These are phyloP conservation scores for Ophiostoma perfectum DNA, from an alignment of 2,329 filamentous ascomycete species.

Conservation along the genomic window DNA sequence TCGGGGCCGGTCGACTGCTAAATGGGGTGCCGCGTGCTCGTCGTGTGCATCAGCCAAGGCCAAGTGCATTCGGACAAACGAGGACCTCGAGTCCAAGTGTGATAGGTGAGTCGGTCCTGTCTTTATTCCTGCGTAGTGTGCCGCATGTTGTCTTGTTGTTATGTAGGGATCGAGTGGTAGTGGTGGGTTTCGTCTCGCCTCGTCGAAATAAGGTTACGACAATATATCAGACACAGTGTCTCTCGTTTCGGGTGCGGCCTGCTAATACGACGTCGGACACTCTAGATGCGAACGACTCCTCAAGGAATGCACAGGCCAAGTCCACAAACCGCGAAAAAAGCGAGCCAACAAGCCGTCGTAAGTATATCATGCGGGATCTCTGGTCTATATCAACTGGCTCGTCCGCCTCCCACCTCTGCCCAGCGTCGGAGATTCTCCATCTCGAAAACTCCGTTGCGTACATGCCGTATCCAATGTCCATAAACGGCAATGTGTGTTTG, in stretches of 20 bases:
- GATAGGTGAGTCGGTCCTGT: slow-evolving; percentile 33
- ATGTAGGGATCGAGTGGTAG: neutral
- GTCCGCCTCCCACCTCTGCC: neutral
- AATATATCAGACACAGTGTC: neutral
- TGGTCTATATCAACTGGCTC: neutral
- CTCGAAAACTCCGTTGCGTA: slow-evolving; percentile 15
- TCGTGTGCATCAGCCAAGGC: slow-evolving; percentile 47
- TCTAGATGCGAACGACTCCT: slow-evolving; percentile 44
- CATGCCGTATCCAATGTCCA: neutral
- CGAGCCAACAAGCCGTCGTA: slow-evolving; percentile 47
- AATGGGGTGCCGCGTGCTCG: slow-evolving; percentile 48
- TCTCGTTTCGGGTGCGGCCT: neutral
- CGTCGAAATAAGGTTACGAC: slow-evolving; percentile 2
- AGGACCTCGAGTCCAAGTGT: slow-evolving; percentile 38
- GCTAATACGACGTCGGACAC: neutral
- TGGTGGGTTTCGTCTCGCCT: neutral
- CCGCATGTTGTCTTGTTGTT: neutral
- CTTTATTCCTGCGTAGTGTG: no score
- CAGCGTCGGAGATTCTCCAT: slow-evolving; percentile 12
- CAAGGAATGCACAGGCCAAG: slow-evolving; percentile 44
- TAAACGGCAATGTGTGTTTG: neutral
- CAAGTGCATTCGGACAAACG: slow-evolving; percentile 44
- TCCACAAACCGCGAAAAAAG: slow-evolving; percentile 49
- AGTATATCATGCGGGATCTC: slow-evolving; percentile 29
- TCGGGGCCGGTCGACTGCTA: slow-evolving; percentile 29